These are phyloP conservation scores for Coemansia sp. DNA, from an alignment of 192 early-diverging fungal species.

Conservation along the genomic window DNA sequence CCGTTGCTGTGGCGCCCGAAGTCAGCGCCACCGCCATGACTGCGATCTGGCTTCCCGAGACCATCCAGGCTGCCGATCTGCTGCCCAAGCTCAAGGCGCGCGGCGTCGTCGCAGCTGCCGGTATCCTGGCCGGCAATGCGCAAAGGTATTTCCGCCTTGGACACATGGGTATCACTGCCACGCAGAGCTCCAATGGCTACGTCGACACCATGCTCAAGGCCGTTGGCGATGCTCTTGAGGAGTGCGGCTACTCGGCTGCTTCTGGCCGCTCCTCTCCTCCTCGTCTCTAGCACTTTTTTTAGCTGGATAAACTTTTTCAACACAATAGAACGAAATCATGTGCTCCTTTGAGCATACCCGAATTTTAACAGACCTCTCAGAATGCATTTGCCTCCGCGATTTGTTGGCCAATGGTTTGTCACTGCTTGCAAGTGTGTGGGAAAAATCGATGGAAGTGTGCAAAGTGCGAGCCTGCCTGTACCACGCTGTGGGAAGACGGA, in stretches of 20 bases:
- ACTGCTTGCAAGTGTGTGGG: too few species aligned
- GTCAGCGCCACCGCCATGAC: slow-evolving; percentile 77
- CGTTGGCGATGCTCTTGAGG: slow-evolving; percentile 59
- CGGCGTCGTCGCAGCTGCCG: slow-evolving; percentile 90
- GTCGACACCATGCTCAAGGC: slow-evolving; percentile 68
- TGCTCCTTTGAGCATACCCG: too few species aligned
- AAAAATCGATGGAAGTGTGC: too few species aligned
- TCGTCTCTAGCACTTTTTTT: slow-evolving; percentile 15
- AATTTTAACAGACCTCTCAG: background rate
- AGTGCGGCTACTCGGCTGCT: slow-evolving; percentile 36
- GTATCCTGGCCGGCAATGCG: slow-evolving; percentile 78
- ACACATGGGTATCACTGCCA: slow-evolving; percentile 83
- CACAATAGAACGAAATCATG: too few species aligned
- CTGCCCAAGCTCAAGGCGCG: slow-evolving; percentile 74
- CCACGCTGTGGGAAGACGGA: too few species aligned
- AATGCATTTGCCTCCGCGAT: too few species aligned
- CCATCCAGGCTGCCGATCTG: slow-evolving; percentile 71
- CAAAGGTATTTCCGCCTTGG: slow-evolving; percentile 93
- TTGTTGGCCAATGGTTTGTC: too few species aligned
- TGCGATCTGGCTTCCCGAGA: slow-evolving; percentile 85
- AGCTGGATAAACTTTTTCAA: background rate
- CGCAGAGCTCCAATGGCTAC: slow-evolving; percentile 61
- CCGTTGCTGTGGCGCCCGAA: slow-evolving; percentile 62
- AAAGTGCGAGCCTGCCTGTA: too few species aligned
- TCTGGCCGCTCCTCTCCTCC: slow-evolving; percentile 40